These are phyloP conservation scores for Dioszegia crocea DNA, from an alignment of 768 basidiomycete species.

Conservation along the genomic window DNA sequence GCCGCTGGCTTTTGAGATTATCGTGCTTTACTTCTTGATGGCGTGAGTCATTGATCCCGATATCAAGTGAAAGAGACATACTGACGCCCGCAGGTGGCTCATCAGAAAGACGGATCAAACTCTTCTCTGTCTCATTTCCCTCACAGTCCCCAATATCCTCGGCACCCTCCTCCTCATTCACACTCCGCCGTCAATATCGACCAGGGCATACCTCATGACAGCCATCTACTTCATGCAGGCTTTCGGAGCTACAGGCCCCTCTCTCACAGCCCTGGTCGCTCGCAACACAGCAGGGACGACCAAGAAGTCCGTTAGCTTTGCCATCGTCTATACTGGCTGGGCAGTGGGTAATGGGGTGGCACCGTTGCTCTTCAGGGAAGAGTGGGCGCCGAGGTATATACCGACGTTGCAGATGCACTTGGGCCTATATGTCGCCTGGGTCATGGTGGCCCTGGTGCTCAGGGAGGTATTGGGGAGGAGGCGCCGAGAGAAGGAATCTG, in stretches of 20 bases:
- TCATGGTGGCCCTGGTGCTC: neutral
- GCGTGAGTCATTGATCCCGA: slow-evolving; percentile 5
- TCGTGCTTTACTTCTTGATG: slow-evolving; percentile 8
- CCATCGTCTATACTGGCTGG: slow-evolving; percentile 52
- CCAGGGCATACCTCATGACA: slow-evolving; percentile 55
- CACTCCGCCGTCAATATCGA: slow-evolving; percentile 51
- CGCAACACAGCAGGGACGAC: slow-evolving; percentile 27
- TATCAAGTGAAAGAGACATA: neutral
- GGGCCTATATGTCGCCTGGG: slow-evolving; percentile 1
- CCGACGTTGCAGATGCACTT: slow-evolving; percentile 55
- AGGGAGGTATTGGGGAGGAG: neutral
- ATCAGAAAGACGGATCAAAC: slow-evolving; percentile 50
- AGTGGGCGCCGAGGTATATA: slow-evolving; percentile 56
- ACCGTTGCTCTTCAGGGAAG: slow-evolving; percentile 55
- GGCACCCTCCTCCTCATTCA: slow-evolving; percentile 57
- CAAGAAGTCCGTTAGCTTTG: slow-evolving; percentile 56
- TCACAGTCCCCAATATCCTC: slow-evolving; percentile 56
- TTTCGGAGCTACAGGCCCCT: slow-evolving; percentile 10
- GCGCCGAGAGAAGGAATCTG: neutral
- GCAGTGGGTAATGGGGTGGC: slow-evolving; percentile 57
- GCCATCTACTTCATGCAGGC: slow-evolving; percentile 52
- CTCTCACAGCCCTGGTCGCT: slow-evolving; percentile 19
- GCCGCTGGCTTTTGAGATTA: slow-evolving; percentile 6
- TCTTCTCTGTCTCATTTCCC: slow-evolving; percentile 54
- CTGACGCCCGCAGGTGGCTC: slow-evolving; percentile 7